Conservation (phyloP, 805 yeast genomes). For the Metahyphopichia silvanorum region DNA sequence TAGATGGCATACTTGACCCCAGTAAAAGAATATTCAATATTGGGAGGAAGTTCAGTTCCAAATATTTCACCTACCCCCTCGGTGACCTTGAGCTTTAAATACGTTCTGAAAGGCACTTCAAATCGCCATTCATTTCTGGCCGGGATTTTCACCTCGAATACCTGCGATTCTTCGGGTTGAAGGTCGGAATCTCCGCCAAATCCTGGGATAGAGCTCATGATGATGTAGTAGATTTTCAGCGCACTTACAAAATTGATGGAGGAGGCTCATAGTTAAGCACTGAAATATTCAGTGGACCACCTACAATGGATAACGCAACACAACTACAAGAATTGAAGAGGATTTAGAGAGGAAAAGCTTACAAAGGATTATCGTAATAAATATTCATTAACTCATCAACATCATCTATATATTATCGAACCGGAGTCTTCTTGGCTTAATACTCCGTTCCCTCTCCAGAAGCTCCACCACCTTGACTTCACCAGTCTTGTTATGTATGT, state of each 20-base stretch:
- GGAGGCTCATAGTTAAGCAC: not conserved
- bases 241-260: not conserved
- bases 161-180: not conserved
- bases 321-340: not conserved
- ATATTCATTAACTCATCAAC: too few species aligned
- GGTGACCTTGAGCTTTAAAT: conserved; percentile 47
- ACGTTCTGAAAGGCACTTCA: conserved; percentile 55
- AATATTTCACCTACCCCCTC: conserved; percentile 84
- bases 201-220: conserved; percentile 16
- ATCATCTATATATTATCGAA: conserved; percentile 9
- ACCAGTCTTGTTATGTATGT: conserved; percentile 36
- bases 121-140: conserved; percentile 70
- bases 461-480: conserved; percentile 28
- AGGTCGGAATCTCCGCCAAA: conserved; percentile 9
- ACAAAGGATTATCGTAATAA: not conserved
- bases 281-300: not conserved
- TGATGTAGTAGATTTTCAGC: not conserved
- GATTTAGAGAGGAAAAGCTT: not conserved
- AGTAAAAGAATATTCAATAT: conserved; percentile 43
- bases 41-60: conserved; percentile 87
- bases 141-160: conserved; percentile 22
- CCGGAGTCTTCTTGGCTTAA: conserved; percentile 38
- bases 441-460: conserved; percentile 27
- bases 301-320: too few species aligned
- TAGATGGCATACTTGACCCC: conserved; percentile 38